Conservation (phyloP, 768 basidiomycete species). For the Russula sp. region DNA sequence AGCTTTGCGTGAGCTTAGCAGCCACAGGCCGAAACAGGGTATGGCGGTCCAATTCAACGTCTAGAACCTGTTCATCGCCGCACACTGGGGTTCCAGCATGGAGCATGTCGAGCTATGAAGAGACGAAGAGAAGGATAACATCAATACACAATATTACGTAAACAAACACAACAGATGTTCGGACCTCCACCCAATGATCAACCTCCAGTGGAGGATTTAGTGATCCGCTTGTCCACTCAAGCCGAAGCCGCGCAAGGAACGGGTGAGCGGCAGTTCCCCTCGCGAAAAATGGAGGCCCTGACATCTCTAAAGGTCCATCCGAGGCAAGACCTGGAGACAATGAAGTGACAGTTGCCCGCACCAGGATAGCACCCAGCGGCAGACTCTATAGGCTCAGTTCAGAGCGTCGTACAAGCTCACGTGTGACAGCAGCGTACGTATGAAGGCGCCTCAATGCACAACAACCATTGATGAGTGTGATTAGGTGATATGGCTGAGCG, state of each 20-base stretch:
- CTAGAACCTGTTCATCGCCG: conserved; percentile 45
- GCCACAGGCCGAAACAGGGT: conserved; percentile 32
- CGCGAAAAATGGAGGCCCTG: conserved; percentile 32
- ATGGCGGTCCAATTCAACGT: conserved; percentile 41
- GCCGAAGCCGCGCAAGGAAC: conserved; percentile 32
- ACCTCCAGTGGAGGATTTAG: conserved; percentile 37
- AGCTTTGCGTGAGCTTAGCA: conserved; percentile 10
- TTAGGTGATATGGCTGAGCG: conserved; percentile 24
- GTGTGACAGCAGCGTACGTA: conserved; percentile 33
- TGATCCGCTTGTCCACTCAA: conserved; percentile 35
- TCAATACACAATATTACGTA: background rate
- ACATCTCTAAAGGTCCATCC: conserved; percentile 28
- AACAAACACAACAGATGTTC: background rate
- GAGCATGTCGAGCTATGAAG: conserved; percentile 38
- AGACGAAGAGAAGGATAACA: background rate
- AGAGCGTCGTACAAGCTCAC: background rate
- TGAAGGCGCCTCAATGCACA: conserved; percentile 38
- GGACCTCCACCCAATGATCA: conserved; percentile 48
- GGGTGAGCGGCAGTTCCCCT: conserved; percentile 11
- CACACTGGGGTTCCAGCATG: conserved; percentile 31
- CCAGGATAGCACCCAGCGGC: conserved; percentile 30
- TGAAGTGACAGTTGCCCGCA: conserved; percentile 30
- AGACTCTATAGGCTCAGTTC: conserved; percentile 27
- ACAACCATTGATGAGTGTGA: conserved; percentile 42
- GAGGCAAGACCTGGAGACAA: conserved; percentile 31